Conservation (phyloP, 2,329 filamentous ascomycete species). For the Simplicillium aogashimaense region DNA sequence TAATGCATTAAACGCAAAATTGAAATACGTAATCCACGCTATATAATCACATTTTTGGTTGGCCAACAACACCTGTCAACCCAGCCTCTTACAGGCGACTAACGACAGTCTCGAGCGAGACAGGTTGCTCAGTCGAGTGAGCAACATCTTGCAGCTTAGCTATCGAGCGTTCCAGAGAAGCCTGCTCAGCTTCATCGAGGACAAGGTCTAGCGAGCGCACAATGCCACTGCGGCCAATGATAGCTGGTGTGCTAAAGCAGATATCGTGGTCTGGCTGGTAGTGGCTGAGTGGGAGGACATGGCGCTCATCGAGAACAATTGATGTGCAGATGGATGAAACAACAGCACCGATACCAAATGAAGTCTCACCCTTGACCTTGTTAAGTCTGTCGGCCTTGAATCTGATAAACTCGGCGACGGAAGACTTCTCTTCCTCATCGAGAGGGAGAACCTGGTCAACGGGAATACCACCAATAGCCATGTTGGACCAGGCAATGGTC, state of each 20-base stretch:
- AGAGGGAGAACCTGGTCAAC: conserved; percentile 17
- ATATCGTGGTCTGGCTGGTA: conserved; percentile 34
- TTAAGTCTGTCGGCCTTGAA: conserved; percentile 30
- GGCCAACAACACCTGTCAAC: no score
- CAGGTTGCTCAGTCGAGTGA: conserved; percentile 4
- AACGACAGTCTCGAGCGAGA: no score
- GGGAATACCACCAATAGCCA: conserved; percentile 11
- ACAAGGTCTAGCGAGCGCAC: conserved; percentile 4
- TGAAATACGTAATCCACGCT: no score
- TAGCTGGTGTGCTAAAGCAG: conserved; percentile 38
- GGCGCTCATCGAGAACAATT: conserved; percentile 35
- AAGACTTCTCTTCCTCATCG: conserved; percentile 32
- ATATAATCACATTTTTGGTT: no score
- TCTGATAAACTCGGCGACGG: conserved; percentile 34
- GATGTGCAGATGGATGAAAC: conserved; percentile 37
- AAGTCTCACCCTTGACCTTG: conserved; percentile 35
- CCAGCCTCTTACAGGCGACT: no score
- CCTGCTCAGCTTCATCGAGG: conserved; percentile 5
- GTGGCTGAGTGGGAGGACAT: conserved; percentile 37
- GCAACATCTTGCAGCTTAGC: conserved; percentile 5
- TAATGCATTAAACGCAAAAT: no score
- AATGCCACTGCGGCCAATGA: conserved; percentile 36
- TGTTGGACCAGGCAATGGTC: conserved; percentile 13
- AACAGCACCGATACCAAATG: conserved; percentile 38
- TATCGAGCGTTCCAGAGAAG: conserved; percentile 5